Percentiles rank a stretch among this genome's conserved stretches.
phyloP scores from a whole-genome alignment of 495 filamentous ascomycete species.

The Penicillium cosmopolitanum region DNA sequence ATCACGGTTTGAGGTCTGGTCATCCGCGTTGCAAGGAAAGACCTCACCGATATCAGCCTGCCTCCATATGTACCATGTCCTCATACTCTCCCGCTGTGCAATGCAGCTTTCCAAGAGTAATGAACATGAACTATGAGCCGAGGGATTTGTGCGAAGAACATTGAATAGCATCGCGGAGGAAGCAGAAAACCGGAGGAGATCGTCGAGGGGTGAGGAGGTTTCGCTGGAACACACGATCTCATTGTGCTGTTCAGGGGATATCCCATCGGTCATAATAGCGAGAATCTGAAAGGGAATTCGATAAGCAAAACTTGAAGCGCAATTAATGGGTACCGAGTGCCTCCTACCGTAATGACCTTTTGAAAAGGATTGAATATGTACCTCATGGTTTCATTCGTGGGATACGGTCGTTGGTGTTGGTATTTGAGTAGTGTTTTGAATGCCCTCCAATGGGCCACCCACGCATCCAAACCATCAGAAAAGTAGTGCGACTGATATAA shows the following conservation, averaged over 20 bases:
- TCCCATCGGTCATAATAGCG: conserved; percentile 2
- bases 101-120: background rate
- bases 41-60: background rate
- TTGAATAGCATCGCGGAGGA: background rate
- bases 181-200: background rate
- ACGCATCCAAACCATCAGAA: background rate
- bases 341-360: background rate
- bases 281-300: background rate
- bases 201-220: background rate
- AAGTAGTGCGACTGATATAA: background rate
- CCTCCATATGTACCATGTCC: background rate
- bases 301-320: background rate
- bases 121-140: background rate
- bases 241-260: background rate
- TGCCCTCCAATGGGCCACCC: background rate
- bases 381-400: background rate
- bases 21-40: background rate
- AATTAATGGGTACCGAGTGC: background rate
- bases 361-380: background rate
- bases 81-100: background rate
- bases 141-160: background rate
- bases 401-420: background rate
- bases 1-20: background rate
- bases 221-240: background rate
- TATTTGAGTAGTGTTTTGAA: background rate